These are phyloP conservation scores for Aethionema arabicum DNA, from an alignment of 345 rosid species.

Conservation along the genomic window DNA sequence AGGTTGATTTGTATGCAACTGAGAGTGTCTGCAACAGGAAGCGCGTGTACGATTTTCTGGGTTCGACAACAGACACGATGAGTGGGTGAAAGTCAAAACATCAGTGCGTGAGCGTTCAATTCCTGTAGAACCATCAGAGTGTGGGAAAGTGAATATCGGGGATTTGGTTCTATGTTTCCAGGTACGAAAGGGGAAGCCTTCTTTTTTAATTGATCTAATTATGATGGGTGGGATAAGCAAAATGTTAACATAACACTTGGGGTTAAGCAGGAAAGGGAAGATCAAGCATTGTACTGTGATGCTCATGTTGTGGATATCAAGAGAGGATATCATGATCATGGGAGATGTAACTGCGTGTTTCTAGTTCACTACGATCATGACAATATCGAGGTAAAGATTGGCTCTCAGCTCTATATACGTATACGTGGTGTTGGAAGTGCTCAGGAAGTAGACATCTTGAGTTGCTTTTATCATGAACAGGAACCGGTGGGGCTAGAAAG, in stretches of 20 bases:
- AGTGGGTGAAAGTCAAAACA: conserved; percentile 72
- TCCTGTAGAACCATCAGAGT: conserved; percentile 81
- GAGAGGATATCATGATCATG: conserved; percentile 50
- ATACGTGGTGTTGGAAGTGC: conserved; percentile 8
- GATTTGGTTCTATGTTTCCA: conserved; percentile 77
- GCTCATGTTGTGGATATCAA: conserved; percentile 57
- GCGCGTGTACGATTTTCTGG: conserved; percentile 84
- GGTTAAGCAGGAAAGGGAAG: conserved; percentile 53
- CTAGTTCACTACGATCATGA: conserved; percentile 57
- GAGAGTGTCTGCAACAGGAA: conserved; percentile 51
- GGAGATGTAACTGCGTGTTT: conserved; percentile 58
- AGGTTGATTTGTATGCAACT: conserved; percentile 18
- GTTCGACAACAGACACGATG: conserved; percentile 61
- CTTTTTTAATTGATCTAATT: conserved; percentile 12
- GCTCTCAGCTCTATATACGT: conserved; percentile 10
- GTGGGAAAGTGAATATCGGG: conserved; percentile 56
- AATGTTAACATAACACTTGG: neutral
- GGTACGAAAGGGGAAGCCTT: conserved; percentile 37
- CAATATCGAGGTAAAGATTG: conserved; percentile 46
- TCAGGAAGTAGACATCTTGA: conserved; percentile 14
- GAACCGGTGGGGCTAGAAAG: conserved; percentile 28
- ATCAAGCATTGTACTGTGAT: conserved; percentile 63
- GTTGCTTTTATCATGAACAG: conserved; percentile 18
- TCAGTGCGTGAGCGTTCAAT: conserved; percentile 73
- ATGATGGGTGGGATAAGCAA: neutral